Conservation (phyloP, 495 filamentous ascomycete genomes). For the Neurospora terricola region DNA sequence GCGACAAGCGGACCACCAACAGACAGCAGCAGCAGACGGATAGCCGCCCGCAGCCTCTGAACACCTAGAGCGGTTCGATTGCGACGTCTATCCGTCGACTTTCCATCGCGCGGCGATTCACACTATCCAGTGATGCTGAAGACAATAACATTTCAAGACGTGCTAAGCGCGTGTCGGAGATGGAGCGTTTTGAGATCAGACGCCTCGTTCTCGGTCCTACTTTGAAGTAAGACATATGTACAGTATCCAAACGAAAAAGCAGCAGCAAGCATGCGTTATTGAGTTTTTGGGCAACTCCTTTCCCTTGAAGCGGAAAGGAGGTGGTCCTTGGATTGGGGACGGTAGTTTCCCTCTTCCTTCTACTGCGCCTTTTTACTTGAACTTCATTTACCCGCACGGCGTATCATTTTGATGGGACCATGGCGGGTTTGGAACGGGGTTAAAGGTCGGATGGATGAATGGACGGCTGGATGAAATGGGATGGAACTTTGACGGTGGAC, state of each 20-base stretch:
- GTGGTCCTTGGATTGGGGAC: background rate
- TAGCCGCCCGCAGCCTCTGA: conserved; percentile 3
- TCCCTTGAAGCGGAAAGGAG: background rate
- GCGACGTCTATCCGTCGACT: background rate
- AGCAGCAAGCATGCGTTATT: conserved; percentile 3
- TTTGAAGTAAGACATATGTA: conserved; percentile 5
- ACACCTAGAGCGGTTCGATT: background rate
- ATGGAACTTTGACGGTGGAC: background rate
- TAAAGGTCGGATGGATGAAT: background rate
- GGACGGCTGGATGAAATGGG: background rate
- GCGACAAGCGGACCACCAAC: conserved; percentile 29
- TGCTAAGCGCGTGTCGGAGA: background rate
- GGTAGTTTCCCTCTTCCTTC: background rate
- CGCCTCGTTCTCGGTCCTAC: background rate
- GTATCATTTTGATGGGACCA: background rate
- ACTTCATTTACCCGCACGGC: background rate
- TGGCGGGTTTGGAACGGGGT: background rate
- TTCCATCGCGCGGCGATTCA: background rate
- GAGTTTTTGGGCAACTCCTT: background rate
- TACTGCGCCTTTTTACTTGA: background rate
- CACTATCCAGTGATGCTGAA: background rate
- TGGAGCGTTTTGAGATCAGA: background rate
- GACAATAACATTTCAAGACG: background rate
- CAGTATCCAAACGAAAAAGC: conserved; percentile 4
- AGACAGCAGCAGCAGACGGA: conserved; percentile 15